Base-by-base conservation (phyloP, 2,329 filamentous ascomycete species). In the Cercospora zeae-maydis region DNA sequence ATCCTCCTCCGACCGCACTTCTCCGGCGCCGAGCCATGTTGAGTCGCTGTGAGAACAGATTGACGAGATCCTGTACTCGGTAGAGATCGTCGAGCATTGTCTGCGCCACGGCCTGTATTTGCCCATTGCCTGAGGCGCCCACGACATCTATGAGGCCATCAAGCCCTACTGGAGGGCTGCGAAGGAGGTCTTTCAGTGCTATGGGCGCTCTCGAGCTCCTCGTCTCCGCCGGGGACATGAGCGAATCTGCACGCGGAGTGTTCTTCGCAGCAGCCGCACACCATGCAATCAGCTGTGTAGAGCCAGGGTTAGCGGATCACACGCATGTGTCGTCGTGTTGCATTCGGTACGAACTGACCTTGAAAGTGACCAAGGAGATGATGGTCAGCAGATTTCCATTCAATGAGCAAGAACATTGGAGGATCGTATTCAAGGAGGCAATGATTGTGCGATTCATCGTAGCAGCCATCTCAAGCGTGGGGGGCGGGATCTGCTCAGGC, bases 391-490 rank as follows among this genome's bases (percentile, higher is more conserved):
- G 9, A n/a, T 58, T 51, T 14, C 56, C 56, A 24, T 51, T 51
- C 14, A 58, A 39, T 30, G 56, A 58, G 42, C 56, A 58, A 30
- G 56, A 58, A 33, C 56, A 58, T 4, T 30, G 24, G 11, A 58
- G 56, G 11, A 58, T 58, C 19, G 19, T 36, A 31, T 47, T 47
- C 33, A 58, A 39, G 14, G 56, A 47, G 30, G 37, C 16, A 16
- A 58, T 47, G 27, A 51, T 58, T n/a, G 37, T 58, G 8, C 42
- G 37, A 21, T 47, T 58, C 39, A 51, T 58, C 13, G 56, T 47
- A 21, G 56, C 37, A 49, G 56, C 39, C 56, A 58, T 58, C 27
- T 58, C 56, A 27, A 58, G 56, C 37, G 56, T 58, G 9, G 39
- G 56, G 21, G 54, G 54, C 36, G 34, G 54, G 34, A 42, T 57